These are phyloP conservation scores for Psilocybe cubensis DNA, from an alignment of 768 basidiomycete species.

Conservation along the genomic window DNA sequence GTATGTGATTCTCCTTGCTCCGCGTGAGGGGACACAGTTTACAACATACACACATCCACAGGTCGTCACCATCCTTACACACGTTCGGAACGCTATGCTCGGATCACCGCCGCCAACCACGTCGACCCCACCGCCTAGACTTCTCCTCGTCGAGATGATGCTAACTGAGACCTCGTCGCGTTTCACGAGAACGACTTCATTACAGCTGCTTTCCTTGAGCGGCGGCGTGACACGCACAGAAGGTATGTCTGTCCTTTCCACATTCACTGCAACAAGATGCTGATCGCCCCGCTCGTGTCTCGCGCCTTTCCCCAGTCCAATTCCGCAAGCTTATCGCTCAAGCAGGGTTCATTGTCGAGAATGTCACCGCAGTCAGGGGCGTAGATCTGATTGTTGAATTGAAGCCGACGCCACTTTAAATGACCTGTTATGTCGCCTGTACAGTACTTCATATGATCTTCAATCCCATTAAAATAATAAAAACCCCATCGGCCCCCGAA, in stretches of 20 bases:
- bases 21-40: not conserved
- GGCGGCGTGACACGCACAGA: not conserved
- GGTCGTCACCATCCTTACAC: not conserved
- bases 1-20: not conserved
- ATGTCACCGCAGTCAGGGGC: not conserved
- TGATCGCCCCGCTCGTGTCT: not conserved
- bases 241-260: not conserved
- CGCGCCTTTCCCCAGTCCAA: not conserved
- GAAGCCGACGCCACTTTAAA: not conserved
- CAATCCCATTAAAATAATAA: too few species aligned
- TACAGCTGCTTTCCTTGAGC: not conserved
- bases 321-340: not conserved
- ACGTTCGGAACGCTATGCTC: slow-evolving; percentile 1
- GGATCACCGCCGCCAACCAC: too few species aligned
- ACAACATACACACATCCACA: not conserved
- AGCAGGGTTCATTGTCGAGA: not conserved
- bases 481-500: too few species aligned
- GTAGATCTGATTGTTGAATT: slow-evolving; percentile 1
- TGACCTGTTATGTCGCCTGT: not conserved
- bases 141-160: slow-evolving; percentile 1
- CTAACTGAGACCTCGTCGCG: not conserved
- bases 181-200: not conserved
- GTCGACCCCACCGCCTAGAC: not conserved
- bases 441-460: too few species aligned
- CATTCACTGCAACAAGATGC: not conserved